A percentile compares a stretch with the other conserved stretches of the same genome.
phyloP scores from a whole-genome alignment of 2,329 filamentous ascomycete genomes.

The Hypoxylon sp. region DNA sequence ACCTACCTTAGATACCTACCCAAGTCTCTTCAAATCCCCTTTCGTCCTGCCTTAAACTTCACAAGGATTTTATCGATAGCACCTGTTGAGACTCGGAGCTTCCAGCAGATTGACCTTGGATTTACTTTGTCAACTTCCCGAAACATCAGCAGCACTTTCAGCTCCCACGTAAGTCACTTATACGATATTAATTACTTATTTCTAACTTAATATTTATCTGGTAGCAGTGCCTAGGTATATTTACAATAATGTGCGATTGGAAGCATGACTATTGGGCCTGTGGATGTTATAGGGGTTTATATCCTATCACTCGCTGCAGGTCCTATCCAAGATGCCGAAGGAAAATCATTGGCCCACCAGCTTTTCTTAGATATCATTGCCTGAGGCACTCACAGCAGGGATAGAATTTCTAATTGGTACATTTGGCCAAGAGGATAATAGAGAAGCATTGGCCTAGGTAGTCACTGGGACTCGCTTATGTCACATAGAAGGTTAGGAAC shows the following conservation, averaged over 20 bases:
- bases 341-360: neutral
- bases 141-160: neutral
- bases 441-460: neutral
- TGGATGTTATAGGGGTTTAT: neutral
- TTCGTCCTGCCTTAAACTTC: neutral
- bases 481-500: neutral
- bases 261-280: neutral
- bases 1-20: too few relatives aligned
- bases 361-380: neutral
- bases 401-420: neutral
- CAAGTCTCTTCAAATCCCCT: neutral
- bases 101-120: neutral
- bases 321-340: neutral
- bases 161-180: neutral
- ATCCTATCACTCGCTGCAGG: neutral
- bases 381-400: neutral
- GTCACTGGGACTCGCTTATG: neutral
- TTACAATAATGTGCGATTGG: neutral
- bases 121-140: neutral
- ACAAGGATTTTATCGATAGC: neutral
- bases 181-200: neutral
- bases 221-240: neutral
- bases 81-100: neutral
- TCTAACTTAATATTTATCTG: neutral
- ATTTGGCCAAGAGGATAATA: neutral